phyloP scores from a whole-genome alignment of 768 basidiomycete species.

The Pleurotus djamor region DNA sequence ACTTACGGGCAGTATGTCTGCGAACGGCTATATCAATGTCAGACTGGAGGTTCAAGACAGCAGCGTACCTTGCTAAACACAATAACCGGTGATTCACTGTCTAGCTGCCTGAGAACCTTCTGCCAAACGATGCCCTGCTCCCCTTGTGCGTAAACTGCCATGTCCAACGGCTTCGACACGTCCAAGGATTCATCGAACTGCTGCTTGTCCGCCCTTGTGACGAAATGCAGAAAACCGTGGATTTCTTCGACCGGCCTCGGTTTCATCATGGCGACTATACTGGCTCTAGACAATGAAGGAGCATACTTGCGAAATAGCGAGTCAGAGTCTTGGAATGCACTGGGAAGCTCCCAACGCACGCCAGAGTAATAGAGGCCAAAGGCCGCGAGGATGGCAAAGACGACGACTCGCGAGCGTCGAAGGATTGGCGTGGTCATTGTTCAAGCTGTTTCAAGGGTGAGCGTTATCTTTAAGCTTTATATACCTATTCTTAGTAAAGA shows the following conservation, averaged over 20 bases:
- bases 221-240: conserved; percentile 68
- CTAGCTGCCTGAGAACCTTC: conserved; percentile 36
- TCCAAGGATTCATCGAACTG: conserved; percentile 36
- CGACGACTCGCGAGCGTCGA: conserved; percentile 46
- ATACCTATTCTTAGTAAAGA: not conserved
- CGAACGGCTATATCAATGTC: not conserved
- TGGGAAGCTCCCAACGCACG: conserved; percentile 39
- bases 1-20: conserved; percentile 74
- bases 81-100: conserved; percentile 55
- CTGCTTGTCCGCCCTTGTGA: conserved; percentile 46
- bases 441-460: not conserved
- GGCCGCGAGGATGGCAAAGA: conserved; percentile 26
- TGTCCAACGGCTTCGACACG: conserved; percentile 42
- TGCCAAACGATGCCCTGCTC: conserved; percentile 42
- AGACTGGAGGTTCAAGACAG: not conserved
- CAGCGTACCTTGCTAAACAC: conserved; percentile 79
- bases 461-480: not conserved
- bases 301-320: not conserved
- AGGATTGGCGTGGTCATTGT: conserved; percentile 14
- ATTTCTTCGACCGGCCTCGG: conserved; percentile 45
- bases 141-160: conserved; percentile 53
- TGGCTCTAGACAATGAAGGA: conserved; percentile 33
- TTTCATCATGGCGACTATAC: conserved; percentile 34
- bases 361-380: conserved; percentile 37
- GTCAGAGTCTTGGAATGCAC: conserved; percentile 29